Percentiles rank a stretch among this genome's conserved stretches.
These are phyloP conservation scores for Oidiodendron maius DNA, from an alignment of 495 filamentous ascomycete genomes.

Conservation along the genomic window DNA sequence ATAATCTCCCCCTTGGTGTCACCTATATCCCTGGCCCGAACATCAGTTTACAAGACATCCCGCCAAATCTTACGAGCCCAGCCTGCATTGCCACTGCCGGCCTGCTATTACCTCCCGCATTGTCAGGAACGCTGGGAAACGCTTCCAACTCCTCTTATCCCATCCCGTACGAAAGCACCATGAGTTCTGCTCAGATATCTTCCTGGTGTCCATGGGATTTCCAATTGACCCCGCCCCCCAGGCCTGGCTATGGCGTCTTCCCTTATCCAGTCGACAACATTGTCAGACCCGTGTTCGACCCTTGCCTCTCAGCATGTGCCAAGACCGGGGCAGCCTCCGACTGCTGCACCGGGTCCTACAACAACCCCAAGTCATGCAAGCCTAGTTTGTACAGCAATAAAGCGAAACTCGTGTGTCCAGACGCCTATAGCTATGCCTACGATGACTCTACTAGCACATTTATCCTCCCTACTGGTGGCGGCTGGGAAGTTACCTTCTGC, in stretches of 20 bases:
- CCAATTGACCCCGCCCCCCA: conserved; percentile 54
- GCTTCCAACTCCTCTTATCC: conserved; percentile 53
- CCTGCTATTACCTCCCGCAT: conserved; percentile 32
- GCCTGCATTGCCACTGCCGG: conserved; percentile 63
- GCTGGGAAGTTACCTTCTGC: conserved; percentile 74
- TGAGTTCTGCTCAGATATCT: conserved; percentile 42
- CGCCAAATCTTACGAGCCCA: conserved; percentile 67
- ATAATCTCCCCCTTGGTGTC: conserved; percentile 71
- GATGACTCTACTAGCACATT: conserved; percentile 73
- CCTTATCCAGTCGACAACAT: conserved; percentile 69
- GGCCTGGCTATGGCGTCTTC: conserved; percentile 63
- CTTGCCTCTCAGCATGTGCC: conserved; percentile 66
- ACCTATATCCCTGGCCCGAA: conserved; percentile 52
- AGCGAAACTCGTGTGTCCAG: conserved; percentile 71
- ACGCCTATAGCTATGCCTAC: conserved; percentile 77
- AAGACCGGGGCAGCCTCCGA: conserved; percentile 49
- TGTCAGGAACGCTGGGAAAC: conserved; percentile 24
- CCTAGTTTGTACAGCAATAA: conserved; percentile 54
- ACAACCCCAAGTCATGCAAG: conserved; percentile 48
- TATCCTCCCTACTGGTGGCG: conserved; percentile 63
- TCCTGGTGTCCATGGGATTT: conserved; percentile 75
- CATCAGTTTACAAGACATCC: conserved; percentile 47
- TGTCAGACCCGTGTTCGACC: conserved; percentile 60
- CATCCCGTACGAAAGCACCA: conserved; percentile 52
- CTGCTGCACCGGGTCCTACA: conserved; percentile 64